A percentile compares a stretch with the other conserved stretches of the same genome.
Evolutionary conservation across 225 moss, liverwort and hornwort genomes (phyloP).

Genomic region (Straminergon stramineum): DNA sequence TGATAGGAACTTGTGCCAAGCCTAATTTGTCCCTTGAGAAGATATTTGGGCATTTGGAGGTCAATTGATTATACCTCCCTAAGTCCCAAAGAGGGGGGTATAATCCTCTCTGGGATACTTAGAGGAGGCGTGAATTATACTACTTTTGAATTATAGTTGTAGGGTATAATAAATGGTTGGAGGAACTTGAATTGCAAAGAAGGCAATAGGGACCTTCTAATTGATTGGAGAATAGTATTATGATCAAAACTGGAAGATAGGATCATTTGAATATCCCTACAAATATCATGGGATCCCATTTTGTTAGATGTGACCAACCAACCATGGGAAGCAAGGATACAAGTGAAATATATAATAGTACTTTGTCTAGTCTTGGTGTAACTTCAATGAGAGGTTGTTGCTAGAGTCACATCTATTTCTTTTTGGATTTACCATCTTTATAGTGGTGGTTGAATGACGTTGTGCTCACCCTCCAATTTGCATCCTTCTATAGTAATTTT

Average conservation of each 20-base stretch:
- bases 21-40: fast-evolving
- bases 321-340: no score
- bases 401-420: no score
- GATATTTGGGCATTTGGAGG: not conserved
- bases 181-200: not conserved
- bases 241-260: not conserved
- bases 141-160: fast-evolving
- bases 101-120: not conserved
- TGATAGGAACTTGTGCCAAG: not conserved
- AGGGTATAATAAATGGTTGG: fast-evolving
- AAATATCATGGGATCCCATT: no score
- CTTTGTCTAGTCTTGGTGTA: no score
- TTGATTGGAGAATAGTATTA: fast-evolving
- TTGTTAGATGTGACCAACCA: no score
- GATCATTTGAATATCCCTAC: not conserved
- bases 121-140: fast-evolving
- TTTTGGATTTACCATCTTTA: no score
- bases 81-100: fast-evolving
- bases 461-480: no score
- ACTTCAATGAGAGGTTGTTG: no score
- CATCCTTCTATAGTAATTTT: no score
- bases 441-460: no score
- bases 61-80: not conserved
- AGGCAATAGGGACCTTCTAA: fast-evolving
- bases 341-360: no score